phyloP scores from a whole-genome alignment of 2,329 filamentous ascomycete species.

The Chrysosporium queenslandicum region DNA sequence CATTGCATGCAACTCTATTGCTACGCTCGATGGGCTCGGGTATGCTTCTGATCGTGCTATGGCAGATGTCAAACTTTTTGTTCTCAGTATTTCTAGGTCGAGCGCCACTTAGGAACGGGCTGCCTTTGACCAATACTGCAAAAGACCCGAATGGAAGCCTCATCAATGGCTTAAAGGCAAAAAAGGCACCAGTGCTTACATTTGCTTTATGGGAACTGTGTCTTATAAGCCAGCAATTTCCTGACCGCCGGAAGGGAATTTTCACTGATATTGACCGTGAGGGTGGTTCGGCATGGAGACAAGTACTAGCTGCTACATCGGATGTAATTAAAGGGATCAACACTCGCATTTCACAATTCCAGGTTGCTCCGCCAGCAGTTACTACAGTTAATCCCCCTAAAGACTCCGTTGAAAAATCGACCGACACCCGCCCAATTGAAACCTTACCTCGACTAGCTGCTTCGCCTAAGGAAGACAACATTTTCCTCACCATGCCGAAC shows the following conservation, averaged over 20 bases:
- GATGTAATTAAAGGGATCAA: constrained; percentile 59
- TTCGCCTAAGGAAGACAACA: constrained; percentile 40
- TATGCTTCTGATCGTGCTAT: constrained; percentile 58
- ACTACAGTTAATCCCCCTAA: constrained; percentile 25
- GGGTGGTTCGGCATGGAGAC: constrained; percentile 70
- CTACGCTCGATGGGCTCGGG: constrained; percentile 52
- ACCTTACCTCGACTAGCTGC: constrained; percentile 43
- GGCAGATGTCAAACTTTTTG: constrained; percentile 64
- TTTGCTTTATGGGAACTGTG: constrained; percentile 90
- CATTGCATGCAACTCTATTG: constrained; percentile 48
- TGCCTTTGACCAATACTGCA: constrained; percentile 71
- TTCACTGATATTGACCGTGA: constrained; percentile 79
- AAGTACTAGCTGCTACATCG: constrained; percentile 61
- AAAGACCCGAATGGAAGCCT: constrained; percentile 89
- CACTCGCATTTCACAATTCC: constrained; percentile 54
- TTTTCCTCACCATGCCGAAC: constrained; percentile 37
- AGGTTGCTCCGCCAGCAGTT: constrained; percentile 35
- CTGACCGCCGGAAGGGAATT: constrained; percentile 66
- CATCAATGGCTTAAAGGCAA: constrained; percentile 70
- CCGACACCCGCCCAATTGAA: constrained; percentile 28
- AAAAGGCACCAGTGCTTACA: constrained; percentile 65
- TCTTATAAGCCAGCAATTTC: constrained; percentile 64
- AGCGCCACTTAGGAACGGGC: constrained; percentile 72
- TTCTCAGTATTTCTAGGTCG: constrained; percentile 74
- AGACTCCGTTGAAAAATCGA: constrained; percentile 27